Conservation (phyloP, 345 rosid genomes). For the Pistacia atlantica region DNA sequence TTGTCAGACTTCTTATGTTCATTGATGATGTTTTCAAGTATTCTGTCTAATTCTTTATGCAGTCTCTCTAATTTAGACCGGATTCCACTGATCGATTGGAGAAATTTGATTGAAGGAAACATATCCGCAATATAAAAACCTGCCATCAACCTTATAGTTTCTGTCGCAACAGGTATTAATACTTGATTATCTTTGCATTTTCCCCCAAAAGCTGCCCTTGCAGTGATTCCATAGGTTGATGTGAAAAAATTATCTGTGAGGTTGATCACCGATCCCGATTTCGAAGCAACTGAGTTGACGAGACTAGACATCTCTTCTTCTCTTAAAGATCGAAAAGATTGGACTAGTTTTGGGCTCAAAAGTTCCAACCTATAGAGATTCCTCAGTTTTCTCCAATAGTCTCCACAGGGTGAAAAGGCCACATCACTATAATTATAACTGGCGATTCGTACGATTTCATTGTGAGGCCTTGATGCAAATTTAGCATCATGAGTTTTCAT, state of each 20-base stretch:
- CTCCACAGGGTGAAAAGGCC: slow-evolving; percentile 26
- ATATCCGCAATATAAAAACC: slow-evolving; percentile 25
- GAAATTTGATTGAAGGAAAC: not conserved
- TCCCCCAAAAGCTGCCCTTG: slow-evolving; percentile 27
- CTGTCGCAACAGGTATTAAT: not conserved
- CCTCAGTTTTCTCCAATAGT: too few relatives aligned
- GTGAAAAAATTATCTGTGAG: slow-evolving; percentile 21
- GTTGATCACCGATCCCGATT: slow-evolving; percentile 11
- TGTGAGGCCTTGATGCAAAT: slow-evolving; percentile 29
- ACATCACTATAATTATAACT: slow-evolving; percentile 17
- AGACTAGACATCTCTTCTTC: slow-evolving; percentile 13
- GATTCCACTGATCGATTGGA: slow-evolving; percentile 19
- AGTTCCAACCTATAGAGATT: too few relatives aligned
- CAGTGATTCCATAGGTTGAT: not conserved
- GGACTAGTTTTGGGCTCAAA: slow-evolving; percentile 25
- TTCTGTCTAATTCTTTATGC: slow-evolving; percentile 10
- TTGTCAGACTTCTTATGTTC: too few relatives aligned
- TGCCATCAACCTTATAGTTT: not conserved
- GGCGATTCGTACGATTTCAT: not conserved
- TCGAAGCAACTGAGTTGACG: not conserved
- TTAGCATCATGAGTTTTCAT: slow-evolving; percentile 22
- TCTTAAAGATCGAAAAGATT: slow-evolving; percentile 11
- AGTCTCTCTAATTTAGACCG: slow-evolving; percentile 11
- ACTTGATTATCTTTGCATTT: slow-evolving; percentile 22
- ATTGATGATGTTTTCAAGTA: slow-evolving; percentile 14